Base-by-base conservation (phyloP, 2,329 filamentous ascomycete species). In the Myriosclerotinia scirpicola region DNA sequence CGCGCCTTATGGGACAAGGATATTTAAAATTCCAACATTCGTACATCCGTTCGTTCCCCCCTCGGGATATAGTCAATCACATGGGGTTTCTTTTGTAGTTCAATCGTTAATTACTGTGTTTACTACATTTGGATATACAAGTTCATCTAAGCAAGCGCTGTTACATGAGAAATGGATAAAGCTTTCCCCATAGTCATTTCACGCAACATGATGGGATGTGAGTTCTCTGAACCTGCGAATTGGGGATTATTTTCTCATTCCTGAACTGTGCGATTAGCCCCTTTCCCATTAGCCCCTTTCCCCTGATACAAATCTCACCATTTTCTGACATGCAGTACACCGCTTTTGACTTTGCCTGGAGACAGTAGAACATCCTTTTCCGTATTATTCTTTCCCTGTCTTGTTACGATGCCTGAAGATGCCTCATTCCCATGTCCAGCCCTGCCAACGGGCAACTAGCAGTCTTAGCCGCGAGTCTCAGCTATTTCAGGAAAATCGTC, bases 251-350 rank as follows among this genome's bases (percentile, higher is more conserved):
- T 20, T 26, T 20, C 30, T 50, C 20, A 60, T 60, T 50, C 44
- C 20, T 38, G 20, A 22, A 20, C 2, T 60, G 30, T 38, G 12
- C 30, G 58, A 50, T 50, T 22, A 50, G 4, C 14, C 14, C 7
- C 8, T 22, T 20, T 20, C 42, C 56, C 58, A 50, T 50, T 22
- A 50, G 4, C 14, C 14, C 7, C 8, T 22, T 20, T 20, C 42
- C 56, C 58, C n/a, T 48, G 58, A 50, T 20, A 50, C n/a, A 26
- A 36, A 7, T 60, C 58, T 50, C 44, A 38, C 58, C 14, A 22
- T 48, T 34, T 20, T 59, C 55, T 59, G 22, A 44, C 22, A 20
- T 44, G 36, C 30, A 60, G 26, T 48, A 22, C 30, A 36, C 56
- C 42, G 4, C 42, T 48, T n/a, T 20, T 36, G 30, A 48, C 12